Conservation (phyloP, 306 rosid genomes). For the Acacia confusa region DNA sequence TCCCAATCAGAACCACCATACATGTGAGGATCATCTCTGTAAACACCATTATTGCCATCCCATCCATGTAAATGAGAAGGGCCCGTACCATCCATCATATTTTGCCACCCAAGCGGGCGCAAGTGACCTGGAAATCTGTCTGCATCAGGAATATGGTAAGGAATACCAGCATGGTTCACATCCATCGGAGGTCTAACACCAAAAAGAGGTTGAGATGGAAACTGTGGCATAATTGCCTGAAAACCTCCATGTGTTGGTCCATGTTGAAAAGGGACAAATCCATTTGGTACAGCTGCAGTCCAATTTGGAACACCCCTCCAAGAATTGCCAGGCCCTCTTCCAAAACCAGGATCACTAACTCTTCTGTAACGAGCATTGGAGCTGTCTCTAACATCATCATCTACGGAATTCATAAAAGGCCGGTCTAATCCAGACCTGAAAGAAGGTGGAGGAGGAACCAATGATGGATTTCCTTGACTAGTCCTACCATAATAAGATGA, state of each 20-base stretch:
- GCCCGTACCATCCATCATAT: conserved; percentile 88
- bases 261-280: conserved; percentile 89
- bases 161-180: conserved; percentile 77
- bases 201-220: conserved; percentile 76
- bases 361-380: conserved; percentile 77
- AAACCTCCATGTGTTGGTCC: conserved; percentile 92
- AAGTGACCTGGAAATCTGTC: conserved; percentile 88
- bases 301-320: conserved; percentile 97
- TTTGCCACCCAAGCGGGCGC: conserved; percentile 92
- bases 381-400: conserved; percentile 83
- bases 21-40: conserved; percentile 77
- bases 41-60: conserved; percentile 85
- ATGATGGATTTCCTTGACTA: conserved; percentile 59
- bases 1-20: conserved; percentile 92
- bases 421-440: conserved; percentile 81
- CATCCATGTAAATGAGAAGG: conserved; percentile 90
- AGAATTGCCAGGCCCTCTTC: conserved; percentile 78
- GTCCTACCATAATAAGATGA: conserved; percentile 62
- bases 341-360: conserved; percentile 69
- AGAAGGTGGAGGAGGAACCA: conserved; percentile 58
- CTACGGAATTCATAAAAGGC: conserved; percentile 74
- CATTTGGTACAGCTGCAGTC: conserved; percentile 81
- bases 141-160: conserved; percentile 83
- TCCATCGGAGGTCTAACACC: conserved; percentile 91
- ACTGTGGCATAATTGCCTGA: conserved; percentile 85